Evolutionary conservation across 345 rosid genomes (phyloP), one percentile per base, ranked within the genome.

Genomic region (Aurinia saxatilis): DNA sequence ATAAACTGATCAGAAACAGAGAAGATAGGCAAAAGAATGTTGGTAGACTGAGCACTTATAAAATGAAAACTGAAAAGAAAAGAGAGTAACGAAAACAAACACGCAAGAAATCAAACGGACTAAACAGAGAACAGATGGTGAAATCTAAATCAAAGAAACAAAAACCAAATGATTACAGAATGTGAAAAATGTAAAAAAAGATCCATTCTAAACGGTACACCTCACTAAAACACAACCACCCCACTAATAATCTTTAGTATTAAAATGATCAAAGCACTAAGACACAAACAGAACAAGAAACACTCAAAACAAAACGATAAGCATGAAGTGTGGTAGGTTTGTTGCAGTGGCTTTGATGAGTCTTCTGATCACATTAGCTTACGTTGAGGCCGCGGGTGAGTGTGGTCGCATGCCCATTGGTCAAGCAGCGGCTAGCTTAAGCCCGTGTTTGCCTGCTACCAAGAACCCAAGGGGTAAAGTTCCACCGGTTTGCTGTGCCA

Each of bases 361-460:
- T 52, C 30, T 79, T 41, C 3, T 85, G 14, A 68, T 53, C 40
- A 63, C 78, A 5, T 15, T 39, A 42, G 56, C 14, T 19, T 50
- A 70, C 3, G 69, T 6, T 9, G 70, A 71, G 29, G 93, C 78
- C 0, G 96, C 84, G 0, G 88, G 90, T 10, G 90, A 75, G 72
- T 88, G 96, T 25, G 91, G 98, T 60, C 83, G 42, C 57, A 84
- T 82, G 3, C 96, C 96, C 0, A 81, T 91, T 1, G 35, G 66
- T 36, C 72, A 82, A 0, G 95, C 91, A 0, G 91, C 98, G 0
- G 82, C 84, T 1, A 88, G 88, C 79, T 8, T 91, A 57, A 82
- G 75, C 73, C 96, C 95, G 1, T 91, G 98, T 77, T 41, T 88
- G 62, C 48, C 80, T 0, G 91, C 98, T 0, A 84, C 91, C 0